Conservation (phyloP, 192 early-diverging fungal genomes). For the Cladochytrium replicatum region DNA sequence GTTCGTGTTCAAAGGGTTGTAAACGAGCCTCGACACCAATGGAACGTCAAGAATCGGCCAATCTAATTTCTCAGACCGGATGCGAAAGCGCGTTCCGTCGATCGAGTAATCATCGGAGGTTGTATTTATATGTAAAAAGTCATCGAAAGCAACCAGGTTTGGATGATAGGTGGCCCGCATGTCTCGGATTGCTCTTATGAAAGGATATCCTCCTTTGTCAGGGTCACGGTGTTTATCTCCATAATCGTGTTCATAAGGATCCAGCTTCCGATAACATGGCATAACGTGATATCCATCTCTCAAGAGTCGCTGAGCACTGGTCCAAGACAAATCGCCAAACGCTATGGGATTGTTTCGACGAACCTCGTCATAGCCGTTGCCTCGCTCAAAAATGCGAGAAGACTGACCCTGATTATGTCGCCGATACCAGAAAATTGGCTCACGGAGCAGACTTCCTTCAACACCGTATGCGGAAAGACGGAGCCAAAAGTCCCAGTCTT, state of each 20-base stretch:
- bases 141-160: no score
- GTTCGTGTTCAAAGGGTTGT: no score
- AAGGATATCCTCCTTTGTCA: no score
- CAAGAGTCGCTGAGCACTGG: slow-evolving; percentile 8
- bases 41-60: no score
- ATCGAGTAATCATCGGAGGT: no score
- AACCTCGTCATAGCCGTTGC: slow-evolving; percentile 8
- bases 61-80: no score
- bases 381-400: slow-evolving; percentile 1
- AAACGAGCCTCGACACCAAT: no score
- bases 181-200: no score
- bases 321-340: slow-evolving; percentile 15
- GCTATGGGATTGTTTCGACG: slow-evolving; percentile 11
- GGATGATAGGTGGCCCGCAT: no score
- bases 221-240: background rate
- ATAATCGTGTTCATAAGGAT: background rate
- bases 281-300: slow-evolving; percentile 5
- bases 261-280: slow-evolving; percentile 16
- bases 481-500: slow-evolving; percentile 30
- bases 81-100: no score
- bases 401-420: slow-evolving; percentile 13
- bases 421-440: slow-evolving; percentile 22
- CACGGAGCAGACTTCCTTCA: slow-evolving; percentile 9
- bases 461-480: slow-evolving; percentile 10
- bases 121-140: no score